phyloP scores from a whole-genome alignment of 805 yeast genomes.

The Wickerhamomyces strasburgensis region DNA sequence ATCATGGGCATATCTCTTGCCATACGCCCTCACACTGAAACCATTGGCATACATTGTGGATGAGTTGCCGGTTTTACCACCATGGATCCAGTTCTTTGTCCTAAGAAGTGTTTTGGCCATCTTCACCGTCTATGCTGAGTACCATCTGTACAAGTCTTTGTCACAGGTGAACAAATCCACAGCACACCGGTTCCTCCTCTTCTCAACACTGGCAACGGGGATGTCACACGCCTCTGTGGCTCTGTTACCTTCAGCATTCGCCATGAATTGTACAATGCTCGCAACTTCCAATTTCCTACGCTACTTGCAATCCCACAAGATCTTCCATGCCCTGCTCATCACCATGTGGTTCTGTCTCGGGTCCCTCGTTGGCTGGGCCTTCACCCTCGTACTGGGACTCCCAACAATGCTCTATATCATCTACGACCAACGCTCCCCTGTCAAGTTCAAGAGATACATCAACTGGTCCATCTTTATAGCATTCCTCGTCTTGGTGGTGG shows the following conservation, averaged over 20 bases:
- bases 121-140: slow-evolving; percentile 46
- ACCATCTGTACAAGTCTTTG: slow-evolving; percentile 42
- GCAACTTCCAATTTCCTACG: slow-evolving; percentile 37
- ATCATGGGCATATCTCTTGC: slow-evolving; percentile 74
- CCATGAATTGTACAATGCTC: slow-evolving; percentile 48
- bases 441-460: slow-evolving; percentile 16
- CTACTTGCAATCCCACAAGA: slow-evolving; percentile 19
- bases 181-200: slow-evolving; percentile 50
- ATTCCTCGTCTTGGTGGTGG: slow-evolving; percentile 22
- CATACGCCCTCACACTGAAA: slow-evolving; percentile 26
- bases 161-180: slow-evolving; percentile 29
- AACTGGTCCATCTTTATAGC: slow-evolving; percentile 22
- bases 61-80: slow-evolving; percentile 12
- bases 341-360: slow-evolving; percentile 52
- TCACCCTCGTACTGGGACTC: slow-evolving; percentile 56
- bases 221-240: slow-evolving; percentile 86
- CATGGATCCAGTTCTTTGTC: slow-evolving; percentile 42
- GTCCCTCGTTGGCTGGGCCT: slow-evolving; percentile 90
- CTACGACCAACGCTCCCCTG: slow-evolving; percentile 1
- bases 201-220: slow-evolving; percentile 66
- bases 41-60: slow-evolving; percentile 15
- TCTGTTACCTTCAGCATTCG: slow-evolving; percentile 78
- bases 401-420: slow-evolving; percentile 36
- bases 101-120: slow-evolving; percentile 42
- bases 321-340: slow-evolving; percentile 25